Percentiles rank a stretch among this genome's conserved stretches.
phyloP scores from a whole-genome alignment of 129 eudicot genomes.

The Arctium lappa region DNA sequence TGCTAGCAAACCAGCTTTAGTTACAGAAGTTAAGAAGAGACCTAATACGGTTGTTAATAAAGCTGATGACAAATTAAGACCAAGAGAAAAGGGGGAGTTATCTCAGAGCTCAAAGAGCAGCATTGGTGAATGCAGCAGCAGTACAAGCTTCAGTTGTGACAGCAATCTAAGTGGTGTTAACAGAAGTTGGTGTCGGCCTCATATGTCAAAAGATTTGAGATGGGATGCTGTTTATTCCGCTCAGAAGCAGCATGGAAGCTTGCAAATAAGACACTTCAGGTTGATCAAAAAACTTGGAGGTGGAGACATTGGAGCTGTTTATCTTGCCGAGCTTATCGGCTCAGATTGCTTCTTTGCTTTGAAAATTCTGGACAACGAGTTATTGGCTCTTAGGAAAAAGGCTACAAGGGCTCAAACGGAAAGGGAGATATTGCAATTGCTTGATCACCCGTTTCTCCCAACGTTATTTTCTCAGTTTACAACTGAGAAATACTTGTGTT shows the following conservation, averaged over 20 bases:
- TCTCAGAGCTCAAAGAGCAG: constrained; percentile 94
- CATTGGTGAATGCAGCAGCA: constrained; percentile 69
- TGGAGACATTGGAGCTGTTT: constrained; percentile 82
- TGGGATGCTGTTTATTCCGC: constrained; percentile 69
- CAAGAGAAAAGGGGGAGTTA: constrained; percentile 66
- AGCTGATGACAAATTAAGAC: constrained; percentile 39
- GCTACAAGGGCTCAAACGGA: constrained; percentile 78
- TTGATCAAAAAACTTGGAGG: constrained; percentile 73
- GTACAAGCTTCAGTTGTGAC: constrained; percentile 72
- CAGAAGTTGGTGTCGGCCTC: constrained; percentile 63
- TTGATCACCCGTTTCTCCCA: constrained; percentile 99
- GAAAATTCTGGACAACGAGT: constrained; percentile 80
- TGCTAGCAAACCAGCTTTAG: constrained; percentile 10
- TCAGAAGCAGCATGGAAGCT: constrained; percentile 52
- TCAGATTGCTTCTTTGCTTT: constrained; percentile 69
- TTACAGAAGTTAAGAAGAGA: constrained; percentile 9
- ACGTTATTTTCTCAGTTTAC: constrained; percentile 75
- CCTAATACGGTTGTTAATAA: constrained; percentile 21
- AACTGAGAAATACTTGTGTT: constrained; percentile 65
- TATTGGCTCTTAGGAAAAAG: constrained; percentile 55
- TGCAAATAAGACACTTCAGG: constrained; percentile 64
- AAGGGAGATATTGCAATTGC: constrained; percentile 66
- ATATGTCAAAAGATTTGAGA: constrained; percentile 82
- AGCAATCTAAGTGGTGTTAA: constrained; percentile 63
- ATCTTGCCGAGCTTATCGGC: constrained; percentile 73